Percentiles rank a stretch among this genome's conserved stretches.
Conservation (phyloP, 139 green algal genomes). For the Yamagishiella unicocca region DNA sequence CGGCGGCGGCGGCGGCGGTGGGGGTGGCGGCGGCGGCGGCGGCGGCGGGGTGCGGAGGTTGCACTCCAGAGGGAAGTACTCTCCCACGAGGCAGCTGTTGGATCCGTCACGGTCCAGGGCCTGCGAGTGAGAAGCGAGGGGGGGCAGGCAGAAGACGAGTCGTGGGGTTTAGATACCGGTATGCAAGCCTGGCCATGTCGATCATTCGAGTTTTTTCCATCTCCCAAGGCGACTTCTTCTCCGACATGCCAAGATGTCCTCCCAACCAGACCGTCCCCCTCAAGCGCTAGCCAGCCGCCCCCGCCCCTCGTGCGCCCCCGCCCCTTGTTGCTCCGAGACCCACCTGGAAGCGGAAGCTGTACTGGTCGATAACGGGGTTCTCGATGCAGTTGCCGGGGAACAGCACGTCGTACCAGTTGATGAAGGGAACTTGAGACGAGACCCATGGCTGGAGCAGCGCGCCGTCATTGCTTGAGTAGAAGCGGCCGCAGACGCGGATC, state of each 20-base stretch:
- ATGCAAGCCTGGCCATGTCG: no score
- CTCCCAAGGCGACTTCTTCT: no score
- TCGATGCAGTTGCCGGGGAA: background rate
- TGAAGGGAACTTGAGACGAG: background rate
- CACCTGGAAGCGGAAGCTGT: constrained; percentile 7
- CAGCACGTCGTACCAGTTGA: background rate
- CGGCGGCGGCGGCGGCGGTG: background rate
- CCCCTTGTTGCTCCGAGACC: no score
- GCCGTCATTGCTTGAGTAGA: background rate
- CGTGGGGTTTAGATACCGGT: no score
- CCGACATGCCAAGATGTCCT: no score
- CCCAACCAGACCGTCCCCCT: no score
- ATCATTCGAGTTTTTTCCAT: no score
- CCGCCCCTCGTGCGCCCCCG: no score
- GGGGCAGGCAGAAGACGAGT: no score
- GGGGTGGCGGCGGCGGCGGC: constrained; percentile 23
- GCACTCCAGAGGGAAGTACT: background rate
- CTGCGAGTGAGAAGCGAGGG: background rate
- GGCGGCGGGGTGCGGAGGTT: background rate
- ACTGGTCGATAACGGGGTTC: background rate
- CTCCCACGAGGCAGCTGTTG: background rate
- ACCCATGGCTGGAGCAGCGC: background rate
- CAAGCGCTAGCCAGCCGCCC: no score
- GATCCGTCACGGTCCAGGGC: background rate
- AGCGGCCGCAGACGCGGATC: constrained; percentile 14